Percentiles rank a stretch among this genome's conserved stretches.
These are phyloP conservation scores for Saturnispora hagleri DNA, from an alignment of 805 yeast genomes.

Conservation along the genomic window DNA sequence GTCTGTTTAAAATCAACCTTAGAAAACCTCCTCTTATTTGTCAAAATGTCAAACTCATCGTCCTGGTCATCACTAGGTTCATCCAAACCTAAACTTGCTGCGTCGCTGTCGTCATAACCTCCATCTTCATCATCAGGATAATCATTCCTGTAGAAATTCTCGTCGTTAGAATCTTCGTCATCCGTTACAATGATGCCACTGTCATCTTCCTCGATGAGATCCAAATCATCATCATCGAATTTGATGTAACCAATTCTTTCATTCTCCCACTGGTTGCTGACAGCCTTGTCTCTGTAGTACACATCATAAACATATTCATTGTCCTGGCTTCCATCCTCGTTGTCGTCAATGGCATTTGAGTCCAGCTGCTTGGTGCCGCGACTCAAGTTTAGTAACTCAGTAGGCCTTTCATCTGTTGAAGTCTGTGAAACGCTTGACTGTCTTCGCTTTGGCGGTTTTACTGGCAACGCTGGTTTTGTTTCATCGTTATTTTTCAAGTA, in stretches of 20 bases:
- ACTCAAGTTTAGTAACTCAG: neutral
- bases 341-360: conserved; percentile 20
- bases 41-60: conserved; percentile 28
- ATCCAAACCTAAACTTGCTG: conserved; percentile 17
- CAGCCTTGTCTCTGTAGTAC: conserved; percentile 56
- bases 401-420: conserved; percentile 13
- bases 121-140: conserved; percentile 93
- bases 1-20: conserved; percentile 20
- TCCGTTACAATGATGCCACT: conserved; percentile 33
- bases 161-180: conserved; percentile 85
- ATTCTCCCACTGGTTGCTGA: conserved; percentile 31
- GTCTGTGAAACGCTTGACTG: conserved; percentile 20
- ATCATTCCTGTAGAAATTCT: conserved; percentile 83
- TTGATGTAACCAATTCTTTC: conserved; percentile 42
- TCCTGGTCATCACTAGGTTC: conserved; percentile 33
- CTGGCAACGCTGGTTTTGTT: conserved; percentile 7
- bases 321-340: conserved; percentile 8
- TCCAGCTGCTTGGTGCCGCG: neutral
- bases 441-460: conserved; percentile 24
- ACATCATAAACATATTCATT: conserved; percentile 88
- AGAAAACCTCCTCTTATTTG: conserved; percentile 26
- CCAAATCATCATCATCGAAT: conserved; percentile 43
- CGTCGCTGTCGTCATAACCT: conserved; percentile 28
- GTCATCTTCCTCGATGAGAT: conserved; percentile 30
- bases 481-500: conserved; percentile 37